Evolutionary conservation across 2,329 filamentous ascomycete species (phyloP).

Genomic region (Boeremia exigua): DNA sequence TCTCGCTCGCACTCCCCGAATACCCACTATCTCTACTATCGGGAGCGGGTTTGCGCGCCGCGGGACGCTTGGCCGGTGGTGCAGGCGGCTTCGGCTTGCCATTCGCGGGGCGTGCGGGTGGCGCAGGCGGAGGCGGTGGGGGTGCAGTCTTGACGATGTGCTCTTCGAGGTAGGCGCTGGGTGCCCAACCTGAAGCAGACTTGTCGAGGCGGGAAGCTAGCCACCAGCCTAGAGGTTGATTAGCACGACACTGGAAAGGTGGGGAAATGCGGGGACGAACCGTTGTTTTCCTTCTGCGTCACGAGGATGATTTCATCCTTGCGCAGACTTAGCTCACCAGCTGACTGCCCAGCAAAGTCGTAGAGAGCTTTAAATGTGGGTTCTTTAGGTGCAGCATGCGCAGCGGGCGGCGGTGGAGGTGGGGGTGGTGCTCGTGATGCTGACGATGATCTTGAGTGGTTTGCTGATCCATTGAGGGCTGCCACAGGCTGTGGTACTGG

Average conservation of each 20-base stretch:
- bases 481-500: constrained; percentile 63
- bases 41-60: constrained; percentile 73
- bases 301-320: constrained; percentile 86
- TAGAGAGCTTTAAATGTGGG: constrained; percentile 89
- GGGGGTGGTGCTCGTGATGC: constrained; percentile 58
- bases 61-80: constrained; percentile 81
- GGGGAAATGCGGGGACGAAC: constrained; percentile 59
- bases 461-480: constrained; percentile 57
- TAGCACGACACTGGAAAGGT: constrained; percentile 22
- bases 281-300: constrained; percentile 93
- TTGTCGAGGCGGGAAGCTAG: constrained; percentile 75
- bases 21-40: constrained; percentile 69
- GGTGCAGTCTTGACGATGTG: constrained; percentile 64
- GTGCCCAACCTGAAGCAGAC: constrained; percentile 87
- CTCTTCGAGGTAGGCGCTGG: constrained; percentile 92
- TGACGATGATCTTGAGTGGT: constrained; percentile 49
- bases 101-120: constrained; percentile 67
- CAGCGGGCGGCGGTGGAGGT: constrained; percentile 70
- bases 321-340: constrained; percentile 82
- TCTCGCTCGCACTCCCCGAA: constrained; percentile 48
- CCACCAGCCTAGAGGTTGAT: constrained; percentile 80
- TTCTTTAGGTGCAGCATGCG: constrained; percentile 67
- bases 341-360: constrained; percentile 83
- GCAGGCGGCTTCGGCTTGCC: constrained; percentile 75
- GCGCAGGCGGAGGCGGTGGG: constrained; percentile 57